Evolutionary conservation across 257 asterid genomes (phyloP).

Genomic region (Verbena officinalis): DNA sequence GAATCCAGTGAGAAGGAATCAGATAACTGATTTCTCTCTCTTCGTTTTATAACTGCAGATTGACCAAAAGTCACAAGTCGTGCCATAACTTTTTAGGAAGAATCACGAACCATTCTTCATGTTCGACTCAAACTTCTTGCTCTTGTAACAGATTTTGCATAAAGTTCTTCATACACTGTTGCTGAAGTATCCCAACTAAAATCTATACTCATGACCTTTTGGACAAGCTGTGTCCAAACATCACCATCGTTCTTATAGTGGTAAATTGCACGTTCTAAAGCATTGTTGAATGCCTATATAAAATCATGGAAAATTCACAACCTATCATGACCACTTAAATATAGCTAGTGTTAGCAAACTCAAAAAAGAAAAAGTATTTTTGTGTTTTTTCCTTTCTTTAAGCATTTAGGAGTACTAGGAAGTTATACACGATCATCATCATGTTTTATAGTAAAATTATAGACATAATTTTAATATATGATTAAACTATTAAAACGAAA

Average conservation of each 20-base stretch:
- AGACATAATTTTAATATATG: no score
- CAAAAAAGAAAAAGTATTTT: no score
- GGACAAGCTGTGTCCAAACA: conserved; percentile 72
- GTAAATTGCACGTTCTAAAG: conserved; percentile 74
- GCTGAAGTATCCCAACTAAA: conserved; percentile 96
- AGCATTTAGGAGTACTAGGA: no score
- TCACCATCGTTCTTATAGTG: conserved; percentile 55
- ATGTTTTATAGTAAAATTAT: no score
- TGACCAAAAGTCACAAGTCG: no score
- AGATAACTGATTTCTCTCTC: conserved; percentile 11
- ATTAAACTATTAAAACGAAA: no score
- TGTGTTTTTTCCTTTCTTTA: no score
- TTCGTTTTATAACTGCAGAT: conserved; percentile 16
- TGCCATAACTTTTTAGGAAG: no score
- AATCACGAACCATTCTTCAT: conserved; percentile 23
- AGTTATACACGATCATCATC: no score
- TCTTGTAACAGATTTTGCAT: conserved; percentile 64
- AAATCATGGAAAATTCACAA: conserved; percentile 1
- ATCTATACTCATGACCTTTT: conserved; percentile 83
- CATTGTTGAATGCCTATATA: conserved; percentile 66
- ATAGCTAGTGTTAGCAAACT: no score
- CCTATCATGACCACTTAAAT: conserved; percentile 12
- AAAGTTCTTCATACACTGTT: conserved; percentile 79
- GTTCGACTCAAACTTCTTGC: conserved; percentile 53
- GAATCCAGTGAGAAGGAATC: conserved; percentile 4